Evolutionary conservation across 805 yeast genomes (phyloP).

Genomic region (Phaffomyces opuntiae): DNA sequence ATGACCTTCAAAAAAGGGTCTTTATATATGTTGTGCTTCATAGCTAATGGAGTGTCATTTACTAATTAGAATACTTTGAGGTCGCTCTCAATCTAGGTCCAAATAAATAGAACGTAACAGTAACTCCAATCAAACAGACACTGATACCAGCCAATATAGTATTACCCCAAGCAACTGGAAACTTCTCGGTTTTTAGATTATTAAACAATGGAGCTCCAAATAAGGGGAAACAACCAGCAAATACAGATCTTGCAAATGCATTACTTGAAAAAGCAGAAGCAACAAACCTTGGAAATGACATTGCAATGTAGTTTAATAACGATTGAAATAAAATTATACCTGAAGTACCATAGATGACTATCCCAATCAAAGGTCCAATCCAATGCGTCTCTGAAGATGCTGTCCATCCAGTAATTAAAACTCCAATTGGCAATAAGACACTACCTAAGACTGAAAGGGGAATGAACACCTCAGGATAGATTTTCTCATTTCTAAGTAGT

Average conservation of each 20-base stretch:
- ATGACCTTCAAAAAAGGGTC: too few species aligned
- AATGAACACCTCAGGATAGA: constrained; percentile 38
- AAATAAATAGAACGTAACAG: constrained; percentile 42
- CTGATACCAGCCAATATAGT: constrained; percentile 47
- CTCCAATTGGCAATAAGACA: constrained; percentile 34
- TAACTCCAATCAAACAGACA: constrained; percentile 43
- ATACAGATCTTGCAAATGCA: constrained; percentile 54
- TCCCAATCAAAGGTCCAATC: constrained; percentile 42
- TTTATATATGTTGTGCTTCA: too few species aligned
- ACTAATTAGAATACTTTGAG: constrained; percentile 30
- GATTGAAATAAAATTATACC: constrained; percentile 50
- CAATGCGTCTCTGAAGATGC: constrained; percentile 36
- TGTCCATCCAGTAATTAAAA: constrained; percentile 47
- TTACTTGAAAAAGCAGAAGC: constrained; percentile 67
- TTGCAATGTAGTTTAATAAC: constrained; percentile 51
- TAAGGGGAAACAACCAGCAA: constrained; percentile 63
- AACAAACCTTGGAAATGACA: constrained; percentile 48
- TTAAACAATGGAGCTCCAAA: constrained; percentile 62
- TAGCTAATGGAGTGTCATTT: too few species aligned
- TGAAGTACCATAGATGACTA: constrained; percentile 32
- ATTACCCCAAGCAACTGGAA: constrained; percentile 50
- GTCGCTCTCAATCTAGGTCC: constrained; percentile 34
- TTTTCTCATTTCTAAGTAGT: constrained; percentile 21
- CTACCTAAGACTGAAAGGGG: constrained; percentile 36
- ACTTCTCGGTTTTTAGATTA: constrained; percentile 42